Percentiles rank a stretch among this genome's conserved stretches.
phyloP scores from a whole-genome alignment of 306 rosid genomes.

The Malus orientalis region DNA sequence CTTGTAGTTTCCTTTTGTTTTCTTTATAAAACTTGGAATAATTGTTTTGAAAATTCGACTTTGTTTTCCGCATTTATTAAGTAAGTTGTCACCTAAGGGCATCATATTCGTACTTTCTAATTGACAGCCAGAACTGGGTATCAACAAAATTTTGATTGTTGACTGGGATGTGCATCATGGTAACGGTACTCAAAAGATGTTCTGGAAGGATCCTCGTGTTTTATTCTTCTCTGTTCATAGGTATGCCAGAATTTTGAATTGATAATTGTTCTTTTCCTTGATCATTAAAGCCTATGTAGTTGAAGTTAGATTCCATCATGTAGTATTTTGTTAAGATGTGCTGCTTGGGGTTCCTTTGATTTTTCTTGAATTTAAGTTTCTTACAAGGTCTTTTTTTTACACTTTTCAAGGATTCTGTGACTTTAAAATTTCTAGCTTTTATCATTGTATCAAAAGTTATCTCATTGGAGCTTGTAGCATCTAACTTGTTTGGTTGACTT shows the following conservation, averaged over 20 bases:
- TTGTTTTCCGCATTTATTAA: background rate
- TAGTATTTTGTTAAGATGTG: background rate
- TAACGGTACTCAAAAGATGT: constrained; percentile 91
- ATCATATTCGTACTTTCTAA: constrained; percentile 11
- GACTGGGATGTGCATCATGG: constrained; percentile 99
- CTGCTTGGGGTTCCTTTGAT: background rate
- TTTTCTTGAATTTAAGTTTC: background rate
- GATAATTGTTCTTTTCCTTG: background rate
- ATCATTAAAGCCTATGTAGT: background rate
- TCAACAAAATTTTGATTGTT: constrained; percentile 70
- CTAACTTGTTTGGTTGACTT: background rate
- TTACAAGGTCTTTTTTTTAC: background rate
- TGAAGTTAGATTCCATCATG: background rate
- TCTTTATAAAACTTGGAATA: background rate
- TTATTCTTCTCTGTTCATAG: constrained; percentile 96
- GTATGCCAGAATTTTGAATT: constrained; percentile 22
- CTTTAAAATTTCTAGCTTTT: background rate
- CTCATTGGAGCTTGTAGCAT: constrained; percentile 5
- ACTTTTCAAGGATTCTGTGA: background rate
- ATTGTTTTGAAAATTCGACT: background rate
- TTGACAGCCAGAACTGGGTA: constrained; percentile 74
- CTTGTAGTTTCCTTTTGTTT: background rate
- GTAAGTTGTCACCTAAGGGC: constrained; percentile 9
- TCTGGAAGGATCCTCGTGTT: constrained; percentile 77
- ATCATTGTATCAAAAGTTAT: background rate